phyloP scores from a whole-genome alignment of 176 grass and related monocot genomes.

The Carex cristatella region DNA sequence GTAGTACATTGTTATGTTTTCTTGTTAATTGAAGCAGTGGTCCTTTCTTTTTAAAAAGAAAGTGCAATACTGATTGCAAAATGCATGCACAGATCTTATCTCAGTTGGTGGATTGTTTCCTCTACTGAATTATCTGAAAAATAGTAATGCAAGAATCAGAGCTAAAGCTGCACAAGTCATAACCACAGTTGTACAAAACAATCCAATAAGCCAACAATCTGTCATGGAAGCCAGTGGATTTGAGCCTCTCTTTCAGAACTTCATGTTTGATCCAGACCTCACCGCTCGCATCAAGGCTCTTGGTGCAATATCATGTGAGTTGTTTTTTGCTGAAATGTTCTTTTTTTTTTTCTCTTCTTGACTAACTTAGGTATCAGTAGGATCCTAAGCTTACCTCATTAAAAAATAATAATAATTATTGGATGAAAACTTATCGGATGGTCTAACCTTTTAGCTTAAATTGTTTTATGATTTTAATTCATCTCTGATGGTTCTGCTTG shows the following conservation, averaged over 20 bases:
- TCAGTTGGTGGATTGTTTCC: conserved; percentile 91
- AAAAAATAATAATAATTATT: not conserved
- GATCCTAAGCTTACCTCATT: not conserved
- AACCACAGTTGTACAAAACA: conserved; percentile 91
- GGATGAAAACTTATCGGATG: not conserved
- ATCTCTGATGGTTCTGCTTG: conserved; percentile 16
- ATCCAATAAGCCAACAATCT: conserved; percentile 80
- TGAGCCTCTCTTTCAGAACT: conserved; percentile 79
- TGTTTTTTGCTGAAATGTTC: conserved; percentile 3
- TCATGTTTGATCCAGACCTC: conserved; percentile 71
- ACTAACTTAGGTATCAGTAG: not conserved
- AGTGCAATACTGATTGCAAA: not conserved
- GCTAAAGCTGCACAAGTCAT: conserved; percentile 88
- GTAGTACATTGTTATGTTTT: not conserved
- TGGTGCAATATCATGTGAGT: conserved; percentile 77
- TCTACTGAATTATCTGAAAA: conserved; percentile 68
- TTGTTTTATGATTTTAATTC: conserved; percentile 4
- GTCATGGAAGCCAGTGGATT: conserved; percentile 95
- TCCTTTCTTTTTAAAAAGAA: not conserved
- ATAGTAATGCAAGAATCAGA: conserved; percentile 65
- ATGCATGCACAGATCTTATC: conserved; percentile 50
- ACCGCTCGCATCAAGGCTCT: conserved; percentile 85
- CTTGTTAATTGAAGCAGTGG: not conserved
- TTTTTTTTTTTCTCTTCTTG: not conserved
- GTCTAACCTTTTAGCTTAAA: not conserved